Conservation (phyloP, 75 land plant genomes). For the Pinus tabuliformis region DNA sequence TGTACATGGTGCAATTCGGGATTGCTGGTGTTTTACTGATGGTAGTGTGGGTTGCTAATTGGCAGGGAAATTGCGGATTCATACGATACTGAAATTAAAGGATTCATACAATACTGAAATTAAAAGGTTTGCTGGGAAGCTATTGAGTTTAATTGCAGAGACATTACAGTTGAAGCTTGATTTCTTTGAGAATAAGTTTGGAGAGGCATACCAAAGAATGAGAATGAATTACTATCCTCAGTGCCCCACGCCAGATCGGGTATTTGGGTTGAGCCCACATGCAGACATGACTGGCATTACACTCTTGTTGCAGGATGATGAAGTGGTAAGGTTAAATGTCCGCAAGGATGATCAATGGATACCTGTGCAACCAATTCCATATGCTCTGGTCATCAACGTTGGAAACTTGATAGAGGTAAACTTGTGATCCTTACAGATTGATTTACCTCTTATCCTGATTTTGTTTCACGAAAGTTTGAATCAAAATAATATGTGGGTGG, state of each 20-base stretch:
- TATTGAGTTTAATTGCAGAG: constrained; percentile 13
- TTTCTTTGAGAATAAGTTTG: constrained; percentile 31
- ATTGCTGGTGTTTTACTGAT: too few relatives aligned
- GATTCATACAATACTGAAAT: not conserved
- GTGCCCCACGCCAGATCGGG: constrained; percentile 34
- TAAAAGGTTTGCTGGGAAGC: not conserved
- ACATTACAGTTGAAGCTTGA: constrained; percentile 27
- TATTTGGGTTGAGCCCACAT: constrained; percentile 38
- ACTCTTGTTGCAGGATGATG: constrained; percentile 30
- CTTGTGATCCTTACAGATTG: not conserved
- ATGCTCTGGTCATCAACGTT: constrained; percentile 22
- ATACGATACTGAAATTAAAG: not conserved
- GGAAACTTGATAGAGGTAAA: constrained; percentile 29
- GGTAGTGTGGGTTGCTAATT: not conserved
- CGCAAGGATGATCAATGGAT: constrained; percentile 34
- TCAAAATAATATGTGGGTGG: too few relatives aligned
- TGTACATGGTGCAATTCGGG: too few relatives aligned
- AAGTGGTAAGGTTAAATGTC: constrained; percentile 35
- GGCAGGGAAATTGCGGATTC: not conserved
- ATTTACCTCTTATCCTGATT: not conserved
- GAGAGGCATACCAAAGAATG: constrained; percentile 3
- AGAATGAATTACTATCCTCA: constrained; percentile 48
- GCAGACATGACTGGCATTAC: constrained; percentile 32
- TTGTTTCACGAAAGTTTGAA: too few relatives aligned
- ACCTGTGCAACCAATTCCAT: constrained; percentile 15